Percentiles rank a stretch among this genome's conserved stretches.
phyloP scores from a whole-genome alignment of 306 rosid species.

The Parietaria judaica region DNA sequence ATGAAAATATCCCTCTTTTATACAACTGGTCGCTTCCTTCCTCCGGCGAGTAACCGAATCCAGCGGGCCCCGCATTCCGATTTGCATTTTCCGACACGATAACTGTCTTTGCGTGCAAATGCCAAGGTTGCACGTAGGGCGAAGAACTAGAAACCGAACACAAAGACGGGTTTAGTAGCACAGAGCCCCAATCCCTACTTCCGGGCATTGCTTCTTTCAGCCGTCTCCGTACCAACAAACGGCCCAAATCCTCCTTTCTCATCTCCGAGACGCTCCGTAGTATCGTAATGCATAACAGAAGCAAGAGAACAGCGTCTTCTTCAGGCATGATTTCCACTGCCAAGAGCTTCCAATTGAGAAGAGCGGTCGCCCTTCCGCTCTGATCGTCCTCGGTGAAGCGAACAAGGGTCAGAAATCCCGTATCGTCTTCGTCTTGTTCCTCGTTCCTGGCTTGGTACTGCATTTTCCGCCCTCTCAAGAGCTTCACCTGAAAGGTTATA shows the following conservation, averaged over 20 bases:
- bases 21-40: slow-evolving; percentile 82
- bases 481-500: slow-evolving; percentile 48
- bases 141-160: slow-evolving; percentile 33
- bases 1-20: slow-evolving; percentile 48
- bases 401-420: slow-evolving; percentile 56
- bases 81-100: slow-evolving; percentile 34
- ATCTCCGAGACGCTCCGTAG: slow-evolving; percentile 68
- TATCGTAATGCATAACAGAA: slow-evolving; percentile 67
- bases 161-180: slow-evolving; percentile 56
- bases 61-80: slow-evolving; percentile 36
- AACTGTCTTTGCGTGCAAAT: slow-evolving; percentile 46
- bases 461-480: slow-evolving; percentile 70
- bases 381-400: slow-evolving; percentile 66
- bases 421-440: slow-evolving; percentile 41
- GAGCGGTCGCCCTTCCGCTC: slow-evolving; percentile 68
- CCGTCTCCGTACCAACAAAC: slow-evolving; percentile 67
- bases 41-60: slow-evolving; percentile 39
- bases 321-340: slow-evolving; percentile 67
- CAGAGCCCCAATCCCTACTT: slow-evolving; percentile 77
- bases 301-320: slow-evolving; percentile 71
- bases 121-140: slow-evolving; percentile 76
- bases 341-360: slow-evolving; percentile 74
- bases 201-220: slow-evolving; percentile 55
- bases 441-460: slow-evolving; percentile 40
- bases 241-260: slow-evolving; percentile 65